A percentile compares a stretch with the other conserved stretches of the same genome.
Conservation (phyloP, 768 basidiomycete genomes). For the Rhodotorula toruloides region DNA sequence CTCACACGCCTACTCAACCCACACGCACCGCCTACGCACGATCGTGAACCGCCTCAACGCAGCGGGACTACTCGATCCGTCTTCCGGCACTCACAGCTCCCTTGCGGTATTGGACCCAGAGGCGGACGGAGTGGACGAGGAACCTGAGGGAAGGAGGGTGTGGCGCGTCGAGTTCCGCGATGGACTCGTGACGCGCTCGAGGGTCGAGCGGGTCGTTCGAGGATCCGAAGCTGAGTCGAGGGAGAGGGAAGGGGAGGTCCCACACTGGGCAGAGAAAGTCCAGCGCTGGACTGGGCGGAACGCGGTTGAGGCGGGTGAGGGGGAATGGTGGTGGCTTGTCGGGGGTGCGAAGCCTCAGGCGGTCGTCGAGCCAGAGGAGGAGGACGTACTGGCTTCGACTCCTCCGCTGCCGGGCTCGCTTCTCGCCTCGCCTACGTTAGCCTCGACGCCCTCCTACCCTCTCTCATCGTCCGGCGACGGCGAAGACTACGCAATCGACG, state of each 20-base stretch:
- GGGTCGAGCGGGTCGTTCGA: conserved; percentile 12
- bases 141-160: background rate
- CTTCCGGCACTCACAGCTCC: background rate
- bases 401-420: background rate
- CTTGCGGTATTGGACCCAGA: background rate
- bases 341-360: background rate
- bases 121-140: background rate
- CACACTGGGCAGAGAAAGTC: conserved; percentile 6
- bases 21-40: conserved; percentile 21
- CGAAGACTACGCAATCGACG: background rate
- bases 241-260: background rate
- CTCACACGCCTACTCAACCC: conserved; percentile 15
- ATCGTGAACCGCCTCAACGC: conserved; percentile 26
- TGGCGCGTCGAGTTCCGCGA: conserved; percentile 13
- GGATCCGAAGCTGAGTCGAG: background rate
- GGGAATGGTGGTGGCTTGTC: conserved; percentile 22
- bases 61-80: conserved; percentile 28
- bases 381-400: background rate
- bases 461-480: background rate
- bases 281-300: conserved; percentile 1
- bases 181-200: conserved; percentile 1
- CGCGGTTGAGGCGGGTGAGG: conserved; percentile 1
- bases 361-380: background rate
- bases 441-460: background rate
- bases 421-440: background rate